A percentile compares a stretch with the other conserved stretches of the same genome.
phyloP scores from a whole-genome alignment of 2,329 filamentous ascomycete species.

The Fusarium sp. region DNA sequence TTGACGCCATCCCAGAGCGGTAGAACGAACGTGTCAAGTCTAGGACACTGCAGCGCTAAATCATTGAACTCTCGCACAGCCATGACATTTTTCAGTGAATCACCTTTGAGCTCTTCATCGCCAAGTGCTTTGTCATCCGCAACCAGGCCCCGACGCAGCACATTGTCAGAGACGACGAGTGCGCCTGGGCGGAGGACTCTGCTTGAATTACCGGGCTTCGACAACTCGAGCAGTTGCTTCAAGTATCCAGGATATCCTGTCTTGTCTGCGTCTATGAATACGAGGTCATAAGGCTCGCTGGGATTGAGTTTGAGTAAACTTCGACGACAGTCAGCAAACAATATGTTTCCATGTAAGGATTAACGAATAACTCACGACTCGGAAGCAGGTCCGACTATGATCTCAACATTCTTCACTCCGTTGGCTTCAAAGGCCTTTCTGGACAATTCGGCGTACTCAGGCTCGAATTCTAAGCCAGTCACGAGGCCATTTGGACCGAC shows the following conservation, averaged over 20 bases:
- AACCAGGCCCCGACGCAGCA: slow-evolving; percentile 63
- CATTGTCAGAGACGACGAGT: slow-evolving; percentile 68
- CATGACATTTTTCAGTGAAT: slow-evolving; percentile 40
- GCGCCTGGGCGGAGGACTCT: slow-evolving; percentile 64
- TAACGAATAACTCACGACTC: slow-evolving; percentile 56
- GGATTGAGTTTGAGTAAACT: slow-evolving; percentile 49
- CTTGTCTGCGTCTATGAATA: slow-evolving; percentile 69
- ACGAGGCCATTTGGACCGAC: slow-evolving; percentile 60
- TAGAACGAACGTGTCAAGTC: slow-evolving; percentile 58
- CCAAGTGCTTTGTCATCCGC: slow-evolving; percentile 53
- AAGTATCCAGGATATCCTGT: slow-evolving; percentile 65
- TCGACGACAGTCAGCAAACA: background rate
- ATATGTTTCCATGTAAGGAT: background rate
- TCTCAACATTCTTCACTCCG: slow-evolving; percentile 60
- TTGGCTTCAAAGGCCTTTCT: slow-evolving; percentile 56
- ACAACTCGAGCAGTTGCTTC: slow-evolving; percentile 59
- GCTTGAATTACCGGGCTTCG: slow-evolving; percentile 52
- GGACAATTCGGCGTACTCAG: slow-evolving; percentile 60
- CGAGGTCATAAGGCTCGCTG: slow-evolving; percentile 62
- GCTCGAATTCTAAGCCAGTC: slow-evolving; percentile 60
- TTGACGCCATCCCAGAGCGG: slow-evolving; percentile 60
- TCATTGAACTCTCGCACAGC: slow-evolving; percentile 55
- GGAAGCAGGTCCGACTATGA: slow-evolving; percentile 62
- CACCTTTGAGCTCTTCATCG: slow-evolving; percentile 36
- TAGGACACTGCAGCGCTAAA: slow-evolving; percentile 48